Base-by-base conservation (phyloP, 306 rosid species). In the Pyrus betulifolia region DNA sequence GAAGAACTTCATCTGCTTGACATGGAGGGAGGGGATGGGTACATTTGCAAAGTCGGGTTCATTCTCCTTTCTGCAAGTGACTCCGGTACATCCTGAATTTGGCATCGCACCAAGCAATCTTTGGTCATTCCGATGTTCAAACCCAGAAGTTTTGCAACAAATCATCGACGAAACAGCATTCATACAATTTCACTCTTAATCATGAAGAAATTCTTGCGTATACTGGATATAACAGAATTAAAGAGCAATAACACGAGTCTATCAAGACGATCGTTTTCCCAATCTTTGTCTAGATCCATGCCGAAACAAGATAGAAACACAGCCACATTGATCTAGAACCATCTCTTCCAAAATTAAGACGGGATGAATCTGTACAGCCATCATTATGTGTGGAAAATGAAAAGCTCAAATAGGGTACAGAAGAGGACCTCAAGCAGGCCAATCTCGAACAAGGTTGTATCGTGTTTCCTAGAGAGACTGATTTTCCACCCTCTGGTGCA, bases 341-440 rank as follows among this genome's bases (percentile, higher is more conserved):
- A 73, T 84, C 72, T 76, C 70, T 63, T 67, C 80, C 65, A 69
- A 82, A 74, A 78, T 55, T 76, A 31, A 76, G 82, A 76, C 80
- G 17, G 83, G 65, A 76, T 62, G 62, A 80, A 77, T 81, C 89
- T 89, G 90, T 85, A 91, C 90, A 91, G 61, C 83, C 81, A 69
- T 69, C 70, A 52, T 60, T 23, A 80, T 81, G 72, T 73, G 72
- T 79, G 76, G 31, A 59, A 84, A 57, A 65, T 12, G 59, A 46
- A 59, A 55, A 73, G 21, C 73, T 78, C 54, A 63, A 82, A 69
- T 65, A 83, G 77, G 63, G 59, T 70, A 81, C 84, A 79, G 75
- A 23, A 45, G 74, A 79, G 82, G 82, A 79, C 81, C 80, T 79
- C 67, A 55, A 72, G 80, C 59, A 59, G 80, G 70, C 79, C 73